Evolutionary conservation across 1,284 basidiomycete genomes (phyloP), one percentile per base, ranked within the genome.

Genomic region (Pisolithus thermaeus): DNA sequence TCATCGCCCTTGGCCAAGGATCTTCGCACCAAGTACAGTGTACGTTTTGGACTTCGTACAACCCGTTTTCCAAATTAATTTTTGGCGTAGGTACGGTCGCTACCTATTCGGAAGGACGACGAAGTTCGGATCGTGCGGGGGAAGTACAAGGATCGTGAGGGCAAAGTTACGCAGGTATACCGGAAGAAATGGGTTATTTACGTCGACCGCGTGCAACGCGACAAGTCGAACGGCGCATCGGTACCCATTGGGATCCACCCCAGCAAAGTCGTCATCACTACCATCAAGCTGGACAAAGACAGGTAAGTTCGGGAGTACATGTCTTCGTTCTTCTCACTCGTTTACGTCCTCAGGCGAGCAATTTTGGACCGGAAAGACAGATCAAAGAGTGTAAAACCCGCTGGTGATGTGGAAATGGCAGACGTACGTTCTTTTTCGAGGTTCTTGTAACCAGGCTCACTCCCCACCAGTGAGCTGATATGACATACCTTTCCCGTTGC

Each of bases 111-210:
- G 71, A 97, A 97, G 76, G 96, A 97, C 66, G 97, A 98, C 73
- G 96, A 98, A 77, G 97, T 99, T 58, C 80, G 91, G 68, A 95
- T 99, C 65, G 92, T 98, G 61, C 80, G 92, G 62, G 93, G 93
- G 56, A 93, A 95, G 73, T 93, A 95, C 85, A 96, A 95, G 81
- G 94, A 96, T 59, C 86, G 94, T 72, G 97, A 99, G 81, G 97
- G 97, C 69, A 96, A 97, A 78, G 84, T 95, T 61, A 91, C 89
- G 57, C 92, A 94, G 75, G 95, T 98, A 58, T 97, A 97, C 85
- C 90, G 96, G 72, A 97, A 98, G 89, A 97, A 97, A 76, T 98
- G 92, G 91, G 92, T 98, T 54, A 90, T 99, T 73, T 90, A 98
- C 78, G 90, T 99, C 68, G 97, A 99, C 75, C 92, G 95, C 71